Evolutionary conservation across 139 green algal genomes (phyloP), one percentile per base, ranked within the genome.

Genomic region (Nannochloris sp.): DNA sequence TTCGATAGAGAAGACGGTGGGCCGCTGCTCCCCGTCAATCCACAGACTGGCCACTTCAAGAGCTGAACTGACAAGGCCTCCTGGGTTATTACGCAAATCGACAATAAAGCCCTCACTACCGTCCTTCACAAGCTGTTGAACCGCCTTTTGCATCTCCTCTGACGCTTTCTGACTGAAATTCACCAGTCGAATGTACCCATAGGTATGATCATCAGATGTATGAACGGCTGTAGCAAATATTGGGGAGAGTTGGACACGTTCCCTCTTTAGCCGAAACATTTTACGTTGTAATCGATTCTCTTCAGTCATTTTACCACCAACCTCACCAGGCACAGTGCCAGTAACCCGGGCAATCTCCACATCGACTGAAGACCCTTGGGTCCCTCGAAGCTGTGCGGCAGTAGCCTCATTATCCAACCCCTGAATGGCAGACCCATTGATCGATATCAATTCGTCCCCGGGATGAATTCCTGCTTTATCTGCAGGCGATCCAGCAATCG

Each of bases 11-110:
- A 66, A 40, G 14, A 31, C 37, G 10, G 60, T 37, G n/a, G 55
- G 55, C 2, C n/a, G 40, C 14, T 53, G 29, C 10, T 40, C 36
- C 3, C 66, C 69, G 55, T 85, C 71, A 40, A 91, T 69, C 78
- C 79, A 91, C 25, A 91, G 73, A 21, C 60, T 48, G 0, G 86
- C 86, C 27, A 89, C 64, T 44, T 90, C 84, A 61, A 93, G 56
- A 16, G 77, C 79, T 14, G 81, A 67, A 7, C 75, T 71, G 44
- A 97, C 87, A 53, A 97, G 75, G 10, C 90, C 91, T 9, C 91
- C 91, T 12, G 87, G 87, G 74, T 98, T 98, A 79, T 87, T 85
- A 25, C 92, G 79, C 60, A 98, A 69, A 70, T 98, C 92, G 31
- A 98, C 76, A 40, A 98, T 91, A 78, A 89, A 97, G 18, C 59